These are phyloP conservation scores for Pseudogymnoascus pannorum DNA, from an alignment of 2,329 filamentous ascomycete genomes.

Conservation along the genomic window DNA sequence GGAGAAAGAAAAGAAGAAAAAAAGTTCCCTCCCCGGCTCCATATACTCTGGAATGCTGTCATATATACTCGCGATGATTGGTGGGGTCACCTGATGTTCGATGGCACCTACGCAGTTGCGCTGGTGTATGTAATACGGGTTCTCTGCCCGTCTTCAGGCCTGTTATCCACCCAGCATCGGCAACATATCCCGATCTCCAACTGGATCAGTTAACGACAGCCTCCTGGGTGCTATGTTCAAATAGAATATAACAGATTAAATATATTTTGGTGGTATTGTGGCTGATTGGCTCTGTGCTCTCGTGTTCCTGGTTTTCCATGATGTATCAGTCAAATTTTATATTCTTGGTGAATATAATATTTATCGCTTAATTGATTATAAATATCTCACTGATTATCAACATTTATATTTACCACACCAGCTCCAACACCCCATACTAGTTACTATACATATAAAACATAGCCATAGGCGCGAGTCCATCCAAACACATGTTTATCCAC, in stretches of 20 bases:
- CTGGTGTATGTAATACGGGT: neutral
- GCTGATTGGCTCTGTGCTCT: neutral
- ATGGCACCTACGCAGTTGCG: too few relatives aligned
- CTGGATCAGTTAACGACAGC: neutral
- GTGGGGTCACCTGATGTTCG: too few relatives aligned
- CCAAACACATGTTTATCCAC: neutral
- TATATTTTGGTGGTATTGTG: neutral
- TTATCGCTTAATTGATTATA: too few relatives aligned
- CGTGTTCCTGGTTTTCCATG: neutral
- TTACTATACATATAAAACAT: neutral
- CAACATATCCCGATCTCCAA: neutral
- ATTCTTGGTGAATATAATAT: neutral
- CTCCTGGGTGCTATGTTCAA: neutral
- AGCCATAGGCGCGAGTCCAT: neutral
- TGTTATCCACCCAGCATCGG: neutral
- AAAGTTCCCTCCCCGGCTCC: too few relatives aligned
- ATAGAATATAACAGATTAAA: neutral
- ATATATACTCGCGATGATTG: too few relatives aligned
- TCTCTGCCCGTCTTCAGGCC: neutral
- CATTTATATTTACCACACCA: neutral
- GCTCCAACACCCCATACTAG: neutral
- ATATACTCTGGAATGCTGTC: too few relatives aligned
- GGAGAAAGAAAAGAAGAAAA: too few relatives aligned
- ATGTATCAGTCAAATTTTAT: too few relatives aligned
- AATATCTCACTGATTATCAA: too few relatives aligned